Evolutionary conservation across 345 rosid genomes (phyloP), one percentile per base, ranked within the genome.

Genomic region (Camelina neglecta): DNA sequence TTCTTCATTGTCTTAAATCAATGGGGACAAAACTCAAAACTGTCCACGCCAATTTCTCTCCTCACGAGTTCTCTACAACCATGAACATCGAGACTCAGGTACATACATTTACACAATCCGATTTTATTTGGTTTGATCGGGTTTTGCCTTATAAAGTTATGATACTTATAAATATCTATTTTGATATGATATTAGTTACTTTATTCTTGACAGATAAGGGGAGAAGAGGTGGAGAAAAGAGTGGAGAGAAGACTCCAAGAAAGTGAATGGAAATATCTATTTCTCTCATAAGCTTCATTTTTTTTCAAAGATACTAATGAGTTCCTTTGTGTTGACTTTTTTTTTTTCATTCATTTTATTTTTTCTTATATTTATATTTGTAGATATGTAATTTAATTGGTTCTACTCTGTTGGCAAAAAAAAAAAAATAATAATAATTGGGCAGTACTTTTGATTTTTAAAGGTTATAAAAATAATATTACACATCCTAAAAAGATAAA

Each of bases 81-180:
- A 39, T 93, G 24, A 83, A 79, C 18, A 76, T 84, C 0, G 75
- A 84, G 56, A 74, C 86, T 58, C 51, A 87, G 90, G 93, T 85
- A 60, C 6, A 33, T 49, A 23, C 48, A 6, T 33, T 2, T 74
- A 7, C 8, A 35, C n/a, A 1, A 4, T 50, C 16, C 3, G 5
- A 15, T 38, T 60, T 8, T 20, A 41, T 11, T 10, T 8, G 41
- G 18, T 5, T 11, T 2, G 12, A 54, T 24, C 33, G 31, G 31
- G 31, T 29, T 29, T 4, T 4, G 31, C 5, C 5, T 29, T 4
- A 29, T 29, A 4, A 29, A 29, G 31, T 29, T 29, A 29, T 4
- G 31, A 29, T 29, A 29, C 31, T 3, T 54, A 4, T 53, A 44
- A 13, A 2, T 62, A 0, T 20, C 4, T 24, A 50, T 33, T 21